Base-by-base conservation (phyloP, 192 early-diverging fungal genomes). In the Funneliformis mosseae region DNA sequence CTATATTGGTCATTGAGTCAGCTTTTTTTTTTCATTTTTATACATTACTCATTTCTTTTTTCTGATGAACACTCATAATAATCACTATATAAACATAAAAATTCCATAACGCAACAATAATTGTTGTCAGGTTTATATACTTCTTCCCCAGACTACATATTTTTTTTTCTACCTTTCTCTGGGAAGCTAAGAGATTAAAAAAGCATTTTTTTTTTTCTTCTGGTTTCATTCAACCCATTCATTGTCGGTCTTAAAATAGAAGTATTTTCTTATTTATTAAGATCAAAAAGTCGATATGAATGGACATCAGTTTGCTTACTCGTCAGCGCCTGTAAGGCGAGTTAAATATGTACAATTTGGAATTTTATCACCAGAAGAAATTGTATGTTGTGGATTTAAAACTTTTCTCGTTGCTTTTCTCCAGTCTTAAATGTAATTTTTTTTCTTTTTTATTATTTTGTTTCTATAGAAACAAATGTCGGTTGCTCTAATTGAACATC, bases 311-410 rank as follows among this genome's bases (percentile, higher is more conserved):
- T 96, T 95, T 86, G 87, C 93, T 27, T 90, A 88, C 79, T 95
- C 94, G 66, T 88, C 94, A 43, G 93, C 93, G 77, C 94, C 95
- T 23, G 80, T 96, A 86, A 92, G 94, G 83, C 91, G 92, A 73
- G 96, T 97, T 61, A 91, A 96, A 79, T 88, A 89, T 79, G 95
- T 99, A 62, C 97, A 97, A 87, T 99, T 99, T 90, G 95, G 97
- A 68, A 92, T 99, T 67, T 89, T 99, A 68, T 93, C 95, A 28
- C 97, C 97, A 43, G 96, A 99, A 62, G 97, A 98, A 86, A 96
- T 96, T 87, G 97, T 99, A 94, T 86, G 83, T 87, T 79, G 82
- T 64, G 9, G 60, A 76, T 62, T 48, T 72, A 64, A 27, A 38
- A 4, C n/a, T 41, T 50, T 76, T 76, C n/a, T 76, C 55, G 10